These are phyloP conservation scores for Breviolum minutum DNA, from an alignment of 73 alveolate genomes.

Conservation along the genomic window DNA sequence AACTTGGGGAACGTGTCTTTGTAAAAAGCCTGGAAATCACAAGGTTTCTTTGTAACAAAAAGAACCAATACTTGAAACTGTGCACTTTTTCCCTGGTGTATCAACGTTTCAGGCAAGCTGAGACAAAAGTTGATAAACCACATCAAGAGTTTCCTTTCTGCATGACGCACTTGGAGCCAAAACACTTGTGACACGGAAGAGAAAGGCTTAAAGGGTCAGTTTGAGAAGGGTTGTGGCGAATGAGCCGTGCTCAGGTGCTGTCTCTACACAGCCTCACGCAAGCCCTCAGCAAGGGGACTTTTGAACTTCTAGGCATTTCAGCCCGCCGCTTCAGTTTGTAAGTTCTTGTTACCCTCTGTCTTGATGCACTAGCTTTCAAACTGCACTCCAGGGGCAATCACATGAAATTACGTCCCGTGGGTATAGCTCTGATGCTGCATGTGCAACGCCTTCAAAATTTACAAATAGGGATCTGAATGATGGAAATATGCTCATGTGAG, in stretches of 20 bases:
- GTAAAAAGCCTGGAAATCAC: neutral
- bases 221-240: too few relatives aligned
- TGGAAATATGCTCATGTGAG: too few relatives aligned
- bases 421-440: too few relatives aligned
- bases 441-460: too few relatives aligned
- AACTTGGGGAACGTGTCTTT: neutral
- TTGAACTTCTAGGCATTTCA: neutral
- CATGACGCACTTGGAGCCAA: too few relatives aligned
- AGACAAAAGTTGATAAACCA: neutral
- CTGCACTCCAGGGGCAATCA: too few relatives aligned
- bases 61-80: neutral
- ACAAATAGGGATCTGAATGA: too few relatives aligned
- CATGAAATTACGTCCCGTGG: too few relatives aligned
- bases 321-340: neutral
- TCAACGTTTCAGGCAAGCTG: neutral
- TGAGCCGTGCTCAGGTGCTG: neutral
- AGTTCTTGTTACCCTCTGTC: too few relatives aligned
- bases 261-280: neutral
- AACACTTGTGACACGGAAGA: neutral
- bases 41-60: neutral
- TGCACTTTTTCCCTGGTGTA: neutral
- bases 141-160: too few relatives aligned
- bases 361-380: too few relatives aligned
- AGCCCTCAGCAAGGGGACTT: neutral
- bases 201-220: neutral